phyloP scores from a whole-genome alignment of 2,329 filamentous ascomycete genomes.

The Hymenoscyphus fructigenus region DNA sequence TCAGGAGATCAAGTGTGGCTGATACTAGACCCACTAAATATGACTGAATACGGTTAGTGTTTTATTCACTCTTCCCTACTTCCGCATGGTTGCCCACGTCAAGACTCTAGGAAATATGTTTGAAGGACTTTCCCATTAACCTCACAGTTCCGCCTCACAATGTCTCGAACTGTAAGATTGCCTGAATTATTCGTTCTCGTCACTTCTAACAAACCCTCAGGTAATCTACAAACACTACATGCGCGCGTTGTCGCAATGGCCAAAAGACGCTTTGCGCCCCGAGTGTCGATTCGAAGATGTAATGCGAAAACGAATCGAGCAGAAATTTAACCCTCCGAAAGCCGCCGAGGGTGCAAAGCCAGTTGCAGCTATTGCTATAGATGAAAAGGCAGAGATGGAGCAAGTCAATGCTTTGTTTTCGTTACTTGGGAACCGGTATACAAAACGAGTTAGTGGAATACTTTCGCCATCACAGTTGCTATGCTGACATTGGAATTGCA shows the following conservation, averaged over 20 bases:
- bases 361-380: conserved; percentile 11
- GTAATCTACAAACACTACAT: conserved; percentile 48
- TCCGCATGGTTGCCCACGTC: neutral
- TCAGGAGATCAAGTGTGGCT: neutral
- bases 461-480: neutral
- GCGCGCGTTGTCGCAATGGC: conserved; percentile 57
- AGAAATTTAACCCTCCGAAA: conserved; percentile 23
- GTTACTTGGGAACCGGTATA: conserved; percentile 59
- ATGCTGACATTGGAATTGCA: neutral
- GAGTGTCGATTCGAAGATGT: conserved; percentile 61
- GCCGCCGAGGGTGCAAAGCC: conserved; percentile 2
- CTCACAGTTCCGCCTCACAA: conserved; percentile 10
- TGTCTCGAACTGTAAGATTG: conserved; percentile 35
- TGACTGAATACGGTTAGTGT: neutral
- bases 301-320: conserved; percentile 47
- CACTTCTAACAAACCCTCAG: conserved; percentile 33
- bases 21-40: neutral
- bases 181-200: neutral
- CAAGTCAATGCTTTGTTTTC: conserved; percentile 61
- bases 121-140: neutral
- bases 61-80: too few relatives aligned
- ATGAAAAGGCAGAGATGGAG: conserved; percentile 50
- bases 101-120: neutral
- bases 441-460: conserved; percentile 46
- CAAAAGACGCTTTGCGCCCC: conserved; percentile 61